These are phyloP conservation scores for Phaeotremella fagi DNA, from an alignment of 768 basidiomycete genomes.

Conservation along the genomic window DNA sequence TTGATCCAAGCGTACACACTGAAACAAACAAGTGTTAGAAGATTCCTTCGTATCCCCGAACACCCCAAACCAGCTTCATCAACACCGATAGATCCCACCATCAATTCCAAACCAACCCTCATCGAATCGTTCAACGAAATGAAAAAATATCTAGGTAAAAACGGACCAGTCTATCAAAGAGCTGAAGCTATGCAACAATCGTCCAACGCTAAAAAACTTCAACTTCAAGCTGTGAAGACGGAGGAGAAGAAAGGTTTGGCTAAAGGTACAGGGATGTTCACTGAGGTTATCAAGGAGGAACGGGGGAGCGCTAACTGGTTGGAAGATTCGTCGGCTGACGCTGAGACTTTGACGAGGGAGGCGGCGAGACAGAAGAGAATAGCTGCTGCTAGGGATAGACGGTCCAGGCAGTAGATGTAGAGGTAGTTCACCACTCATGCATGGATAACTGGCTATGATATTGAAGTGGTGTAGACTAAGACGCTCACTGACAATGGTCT, in stretches of 20 bases:
- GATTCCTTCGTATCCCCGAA: constrained; percentile 25
- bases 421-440: no score
- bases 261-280: background rate
- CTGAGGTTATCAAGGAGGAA: background rate
- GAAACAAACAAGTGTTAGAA: constrained; percentile 41
- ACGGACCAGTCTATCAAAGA: background rate
- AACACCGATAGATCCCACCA: constrained; percentile 11
- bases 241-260: background rate
- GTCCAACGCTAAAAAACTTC: background rate
- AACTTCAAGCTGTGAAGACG: background rate
- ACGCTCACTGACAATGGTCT: no score
- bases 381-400: constrained; percentile 18
- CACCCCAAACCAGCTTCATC: constrained; percentile 15
- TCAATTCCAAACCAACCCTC: background rate
- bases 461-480: no score
- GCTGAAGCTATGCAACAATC: background rate
- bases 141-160: background rate
- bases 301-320: background rate
- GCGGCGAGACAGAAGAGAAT: constrained; percentile 22
- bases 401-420: constrained; percentile 18
- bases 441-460: no score
- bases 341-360: background rate
- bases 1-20: constrained; percentile 56
- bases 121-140: background rate
- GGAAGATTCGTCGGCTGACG: background rate